A percentile compares a stretch with the other conserved stretches of the same genome.
phyloP scores from a whole-genome alignment of 2,329 filamentous ascomycete species.

The Trichophyton equinum region DNA sequence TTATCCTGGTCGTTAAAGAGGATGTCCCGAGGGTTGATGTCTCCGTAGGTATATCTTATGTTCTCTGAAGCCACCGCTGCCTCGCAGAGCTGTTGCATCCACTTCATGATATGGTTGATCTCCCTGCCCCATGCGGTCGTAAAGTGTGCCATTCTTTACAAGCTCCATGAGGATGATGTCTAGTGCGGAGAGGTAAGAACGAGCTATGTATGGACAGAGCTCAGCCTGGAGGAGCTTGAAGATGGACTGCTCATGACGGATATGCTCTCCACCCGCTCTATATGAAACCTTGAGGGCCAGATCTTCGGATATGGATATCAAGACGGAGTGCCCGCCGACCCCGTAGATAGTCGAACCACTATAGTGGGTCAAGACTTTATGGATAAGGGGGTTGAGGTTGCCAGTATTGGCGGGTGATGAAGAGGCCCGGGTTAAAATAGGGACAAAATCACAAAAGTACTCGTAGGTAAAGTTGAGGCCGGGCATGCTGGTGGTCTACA shows the following conservation, averaged over 20 bases:
- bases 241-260: neutral
- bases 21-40: conserved; percentile 14
- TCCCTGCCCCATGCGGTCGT: neutral
- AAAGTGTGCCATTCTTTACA: neutral
- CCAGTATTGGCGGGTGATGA: neutral
- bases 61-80: conserved; percentile 14
- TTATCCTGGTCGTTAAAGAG: conserved; percentile 14
- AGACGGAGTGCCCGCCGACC: neutral
- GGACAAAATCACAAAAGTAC: neutral
- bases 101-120: neutral
- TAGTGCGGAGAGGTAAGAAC: neutral
- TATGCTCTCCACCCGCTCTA: neutral
- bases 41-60: conserved; percentile 12
- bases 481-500: neutral
- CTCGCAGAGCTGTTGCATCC: conserved; percentile 8
- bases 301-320: neutral
- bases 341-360: neutral
- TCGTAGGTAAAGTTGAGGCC: neutral
- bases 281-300: neutral
- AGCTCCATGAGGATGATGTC: neutral
- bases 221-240: neutral
- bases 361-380: neutral
- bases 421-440: neutral
- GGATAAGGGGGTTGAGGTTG: neutral
- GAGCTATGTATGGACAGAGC: neutral